These are phyloP conservation scores for Rubia balearica DNA, from an alignment of 305 asterid genomes.

Conservation along the genomic window DNA sequence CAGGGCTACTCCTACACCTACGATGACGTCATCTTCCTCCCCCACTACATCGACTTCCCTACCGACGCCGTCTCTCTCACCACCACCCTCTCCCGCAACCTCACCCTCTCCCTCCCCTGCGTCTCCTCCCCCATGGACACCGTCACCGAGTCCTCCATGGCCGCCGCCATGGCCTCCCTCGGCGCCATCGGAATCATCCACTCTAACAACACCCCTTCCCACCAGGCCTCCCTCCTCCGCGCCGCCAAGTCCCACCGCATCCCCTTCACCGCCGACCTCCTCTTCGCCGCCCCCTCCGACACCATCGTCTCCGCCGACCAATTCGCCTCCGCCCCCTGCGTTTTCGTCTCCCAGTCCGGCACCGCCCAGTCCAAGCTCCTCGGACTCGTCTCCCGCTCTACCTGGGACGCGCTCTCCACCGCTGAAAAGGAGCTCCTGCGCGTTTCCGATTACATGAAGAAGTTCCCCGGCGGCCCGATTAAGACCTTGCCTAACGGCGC, in stretches of 20 bases:
- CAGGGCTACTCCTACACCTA: conserved; percentile 95
- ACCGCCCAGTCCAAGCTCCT: conserved; percentile 34
- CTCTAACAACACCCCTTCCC: conserved; percentile 46
- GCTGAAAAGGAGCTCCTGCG: background rate
- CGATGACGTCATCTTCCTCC: conserved; percentile 92
- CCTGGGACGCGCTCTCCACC: conserved; percentile 52
- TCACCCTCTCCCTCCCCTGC: conserved; percentile 66
- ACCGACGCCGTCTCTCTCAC: conserved; percentile 73
- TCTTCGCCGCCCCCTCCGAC: conserved; percentile 44
- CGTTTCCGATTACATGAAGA: conserved; percentile 44
- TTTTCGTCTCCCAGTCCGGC: conserved; percentile 61
- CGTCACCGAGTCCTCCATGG: conserved; percentile 85
- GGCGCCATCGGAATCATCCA: conserved; percentile 79
- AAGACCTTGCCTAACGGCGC: conserved; percentile 47
- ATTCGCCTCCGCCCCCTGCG: conserved; percentile 52
- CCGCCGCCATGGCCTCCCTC: conserved; percentile 80
- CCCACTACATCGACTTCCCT: conserved; percentile 83
- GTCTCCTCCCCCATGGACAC: conserved; percentile 98
- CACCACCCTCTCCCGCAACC: conserved; percentile 62
- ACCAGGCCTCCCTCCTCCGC: conserved; percentile 52
- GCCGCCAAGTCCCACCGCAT: conserved; percentile 62
- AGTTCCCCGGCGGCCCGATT: conserved; percentile 21
- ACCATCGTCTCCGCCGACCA: conserved; percentile 44
- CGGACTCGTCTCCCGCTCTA: conserved; percentile 49
- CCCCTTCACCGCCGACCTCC: conserved; percentile 50